Evolutionary conservation across 257 asterid genomes (phyloP).

Genomic region (Solanum lycopersicoides): DNA sequence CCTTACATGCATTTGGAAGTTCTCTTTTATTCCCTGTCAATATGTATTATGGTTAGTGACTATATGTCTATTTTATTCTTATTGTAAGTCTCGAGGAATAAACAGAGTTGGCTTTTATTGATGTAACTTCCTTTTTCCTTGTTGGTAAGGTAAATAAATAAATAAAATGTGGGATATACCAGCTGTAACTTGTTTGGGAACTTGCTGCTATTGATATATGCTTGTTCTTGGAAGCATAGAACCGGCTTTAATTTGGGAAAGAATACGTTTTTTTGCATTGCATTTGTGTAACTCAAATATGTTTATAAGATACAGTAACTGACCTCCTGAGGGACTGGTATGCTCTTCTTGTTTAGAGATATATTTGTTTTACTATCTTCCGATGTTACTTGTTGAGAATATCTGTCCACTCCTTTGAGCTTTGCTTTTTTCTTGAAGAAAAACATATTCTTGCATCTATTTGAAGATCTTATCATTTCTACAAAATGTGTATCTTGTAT

Average conservation of each 20-base stretch:
- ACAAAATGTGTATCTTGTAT: neutral
- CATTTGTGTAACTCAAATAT: neutral
- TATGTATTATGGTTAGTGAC: neutral
- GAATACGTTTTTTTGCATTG: neutral
- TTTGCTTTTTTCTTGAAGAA: neutral
- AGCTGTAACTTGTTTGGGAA: neutral
- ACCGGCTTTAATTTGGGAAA: neutral
- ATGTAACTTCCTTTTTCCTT: neutral
- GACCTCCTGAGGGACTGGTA: neutral
- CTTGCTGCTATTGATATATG: neutral
- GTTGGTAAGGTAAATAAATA: neutral
- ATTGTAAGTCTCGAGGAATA: neutral
- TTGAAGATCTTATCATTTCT: neutral
- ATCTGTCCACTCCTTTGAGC: neutral
- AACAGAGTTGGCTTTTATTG: neutral
- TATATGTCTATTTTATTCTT: neutral
- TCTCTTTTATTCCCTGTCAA: neutral
- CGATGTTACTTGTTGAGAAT: neutral
- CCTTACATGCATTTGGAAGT: neutral
- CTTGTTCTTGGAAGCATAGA: neutral
- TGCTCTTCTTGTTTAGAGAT: neutral
- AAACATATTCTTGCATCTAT: neutral
- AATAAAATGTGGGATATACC: neutral
- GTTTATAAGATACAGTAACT: neutral
- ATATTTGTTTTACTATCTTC: neutral